A percentile compares a stretch with the other conserved stretches of the same genome.
These are phyloP conservation scores for Eucalyptus erythrocorys DNA, from an alignment of 345 rosid genomes.

Conservation along the genomic window DNA sequence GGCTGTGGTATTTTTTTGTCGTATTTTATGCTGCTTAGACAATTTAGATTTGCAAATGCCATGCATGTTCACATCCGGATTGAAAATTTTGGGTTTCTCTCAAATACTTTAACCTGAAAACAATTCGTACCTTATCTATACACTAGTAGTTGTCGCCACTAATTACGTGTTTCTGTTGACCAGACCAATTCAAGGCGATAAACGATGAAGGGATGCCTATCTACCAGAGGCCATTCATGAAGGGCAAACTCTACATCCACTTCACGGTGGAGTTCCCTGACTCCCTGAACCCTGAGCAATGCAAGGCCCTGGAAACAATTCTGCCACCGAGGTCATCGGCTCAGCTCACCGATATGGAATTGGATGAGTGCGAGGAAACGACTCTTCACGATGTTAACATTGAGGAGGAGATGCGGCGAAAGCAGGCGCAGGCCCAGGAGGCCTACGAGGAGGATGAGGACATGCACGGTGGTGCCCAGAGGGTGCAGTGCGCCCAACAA, in stretches of 20 bases:
- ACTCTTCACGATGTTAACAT: constrained; percentile 56
- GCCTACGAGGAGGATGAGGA: constrained; percentile 65
- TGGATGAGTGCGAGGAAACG: constrained; percentile 67
- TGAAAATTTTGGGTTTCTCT: background rate
- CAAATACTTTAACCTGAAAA: background rate
- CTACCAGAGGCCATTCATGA: constrained; percentile 52
- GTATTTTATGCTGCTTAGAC: background rate
- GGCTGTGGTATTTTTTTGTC: background rate
- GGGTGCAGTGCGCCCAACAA: constrained; percentile 76
- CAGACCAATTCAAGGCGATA: constrained; percentile 42
- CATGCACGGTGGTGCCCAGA: constrained; percentile 40
- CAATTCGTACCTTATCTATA: background rate
- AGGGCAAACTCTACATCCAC: constrained; percentile 48
- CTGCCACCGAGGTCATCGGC: constrained; percentile 28
- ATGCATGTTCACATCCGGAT: background rate
- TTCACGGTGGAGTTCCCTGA: constrained; percentile 61
- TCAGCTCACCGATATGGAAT: constrained; percentile 40
- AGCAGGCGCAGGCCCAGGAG: constrained; percentile 40
- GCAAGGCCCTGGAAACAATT: constrained; percentile 33
- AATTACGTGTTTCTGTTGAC: background rate
- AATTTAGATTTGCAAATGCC: background rate
- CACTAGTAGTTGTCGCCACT: background rate
- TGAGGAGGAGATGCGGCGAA: constrained; percentile 48
- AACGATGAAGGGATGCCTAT: constrained; percentile 56
- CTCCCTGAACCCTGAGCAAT: constrained; percentile 31